Conservation (phyloP, 2,329 filamentous ascomycete species). For the Mycocentrospora acerina region DNA sequence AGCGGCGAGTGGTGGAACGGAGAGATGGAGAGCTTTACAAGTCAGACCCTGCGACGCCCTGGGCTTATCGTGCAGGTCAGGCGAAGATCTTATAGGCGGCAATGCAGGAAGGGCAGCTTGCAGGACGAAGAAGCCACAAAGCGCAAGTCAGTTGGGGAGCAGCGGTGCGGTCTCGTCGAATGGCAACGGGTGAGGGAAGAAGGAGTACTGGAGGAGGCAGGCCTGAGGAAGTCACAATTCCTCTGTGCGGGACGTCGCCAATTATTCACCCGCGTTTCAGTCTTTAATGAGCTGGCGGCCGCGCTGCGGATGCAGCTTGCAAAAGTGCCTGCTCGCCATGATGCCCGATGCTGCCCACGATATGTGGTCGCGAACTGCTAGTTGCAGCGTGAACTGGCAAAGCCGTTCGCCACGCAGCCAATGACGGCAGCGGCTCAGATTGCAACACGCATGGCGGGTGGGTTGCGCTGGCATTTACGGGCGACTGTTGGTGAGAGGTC, state of each 20-base stretch:
- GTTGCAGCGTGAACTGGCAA: slow-evolving; percentile 36
- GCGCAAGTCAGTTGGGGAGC: slow-evolving; percentile 32
- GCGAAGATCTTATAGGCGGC: slow-evolving; percentile 39
- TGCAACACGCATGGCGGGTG: slow-evolving; percentile 33
- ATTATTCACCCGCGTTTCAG: slow-evolving; percentile 41
- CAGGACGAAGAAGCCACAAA: slow-evolving; percentile 38
- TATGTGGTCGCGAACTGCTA: slow-evolving; percentile 42
- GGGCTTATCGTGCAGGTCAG: slow-evolving; percentile 41
- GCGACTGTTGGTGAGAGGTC: slow-evolving; percentile 33
- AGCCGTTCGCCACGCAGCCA: slow-evolving; percentile 26
- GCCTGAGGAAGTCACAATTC: slow-evolving; percentile 39
- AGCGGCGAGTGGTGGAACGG: slow-evolving; percentile 36
- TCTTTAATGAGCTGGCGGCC: slow-evolving; percentile 39
- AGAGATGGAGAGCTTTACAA: slow-evolving; percentile 39
- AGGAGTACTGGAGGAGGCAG: slow-evolving; percentile 31
- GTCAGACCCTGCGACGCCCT: slow-evolving; percentile 42
- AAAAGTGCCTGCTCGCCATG: slow-evolving; percentile 34
- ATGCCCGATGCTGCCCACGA: slow-evolving; percentile 28
- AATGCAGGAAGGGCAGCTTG: slow-evolving; percentile 42
- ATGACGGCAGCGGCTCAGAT: slow-evolving; percentile 36
- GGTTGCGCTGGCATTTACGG: slow-evolving; percentile 36
- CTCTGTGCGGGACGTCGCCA: slow-evolving; percentile 37
- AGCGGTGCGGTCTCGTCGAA: slow-evolving; percentile 33
- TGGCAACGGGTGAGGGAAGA: slow-evolving; percentile 27
- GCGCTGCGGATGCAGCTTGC: slow-evolving; percentile 35